A percentile compares a stretch with the other conserved stretches of the same genome.
Conservation (phyloP, 805 yeast species). For the Cyberlindnera suaveolens region DNA sequence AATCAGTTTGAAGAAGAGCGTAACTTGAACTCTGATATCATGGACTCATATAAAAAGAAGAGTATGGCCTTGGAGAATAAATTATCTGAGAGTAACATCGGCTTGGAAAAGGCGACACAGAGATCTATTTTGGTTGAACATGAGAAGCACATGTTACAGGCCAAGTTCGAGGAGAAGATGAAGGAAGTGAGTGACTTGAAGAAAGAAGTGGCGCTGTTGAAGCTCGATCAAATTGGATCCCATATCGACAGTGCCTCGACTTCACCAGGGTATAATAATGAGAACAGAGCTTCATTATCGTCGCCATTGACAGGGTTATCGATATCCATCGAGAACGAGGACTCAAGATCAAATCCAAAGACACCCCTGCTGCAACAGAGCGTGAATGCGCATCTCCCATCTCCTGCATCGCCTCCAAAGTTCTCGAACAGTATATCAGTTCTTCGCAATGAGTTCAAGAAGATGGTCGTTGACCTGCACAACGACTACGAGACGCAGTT, state of each 20-base stretch:
- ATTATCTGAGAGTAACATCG: conserved; percentile 32
- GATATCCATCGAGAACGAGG: conserved; percentile 11
- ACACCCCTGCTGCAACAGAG: conserved; percentile 19
- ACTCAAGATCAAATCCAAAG: conserved; percentile 11
- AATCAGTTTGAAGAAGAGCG: conserved; percentile 65
- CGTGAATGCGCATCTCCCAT: not conserved
- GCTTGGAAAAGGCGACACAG: conserved; percentile 31
- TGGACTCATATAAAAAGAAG: conserved; percentile 48
- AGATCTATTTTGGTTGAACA: conserved; percentile 30
- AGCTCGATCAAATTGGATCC: conserved; percentile 20
- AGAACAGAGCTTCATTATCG: conserved; percentile 15
- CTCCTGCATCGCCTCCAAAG: conserved; percentile 6
- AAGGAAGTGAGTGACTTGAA: conserved; percentile 38
- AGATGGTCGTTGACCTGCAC: conserved; percentile 55
- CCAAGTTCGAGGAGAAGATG: conserved; percentile 28
- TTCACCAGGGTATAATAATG: conserved; percentile 11
- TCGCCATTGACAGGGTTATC: conserved; percentile 22
- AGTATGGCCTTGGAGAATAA: conserved; percentile 46
- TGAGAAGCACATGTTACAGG: conserved; percentile 28
- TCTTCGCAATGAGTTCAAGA: conserved; percentile 62
- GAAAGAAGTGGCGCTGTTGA: conserved; percentile 38
- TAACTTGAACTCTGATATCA: conserved; percentile 43
- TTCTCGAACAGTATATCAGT: conserved; percentile 42
- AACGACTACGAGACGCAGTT: conserved; percentile 55
- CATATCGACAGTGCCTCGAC: conserved; percentile 1